Evolutionary conservation across 768 basidiomycete genomes (phyloP), one percentile per base, ranked within the genome.

Genomic region (Grammothele lineata): DNA sequence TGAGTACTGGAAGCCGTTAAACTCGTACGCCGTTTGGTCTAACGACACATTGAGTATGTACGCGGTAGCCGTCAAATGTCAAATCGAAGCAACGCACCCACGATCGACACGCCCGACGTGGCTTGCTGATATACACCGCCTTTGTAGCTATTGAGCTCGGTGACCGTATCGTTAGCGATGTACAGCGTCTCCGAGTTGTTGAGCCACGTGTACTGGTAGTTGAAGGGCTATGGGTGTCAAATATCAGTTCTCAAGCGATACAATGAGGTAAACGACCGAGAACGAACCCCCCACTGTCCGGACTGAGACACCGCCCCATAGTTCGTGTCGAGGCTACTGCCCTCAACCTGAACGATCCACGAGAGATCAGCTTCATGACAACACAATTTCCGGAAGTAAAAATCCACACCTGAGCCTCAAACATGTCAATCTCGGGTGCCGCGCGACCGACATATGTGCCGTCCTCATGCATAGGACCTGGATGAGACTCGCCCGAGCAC

Each of bases 351-450:
- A 79, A 77, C 0, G 67, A 53, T 59, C 89, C 92, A 1, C 90
- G 33, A 34, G 33, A n/a, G n/a, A n/a, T n/a, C n/a, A n/a, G n/a
- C n/a, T n/a, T n/a, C n/a, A n/a, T n/a, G n/a, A n/a, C n/a, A n/a
- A n/a, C n/a, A n/a, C n/a, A n/a, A n/a, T n/a, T n/a, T n/a, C n/a
- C n/a, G n/a, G n/a, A n/a, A n/a, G n/a, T n/a, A n/a, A n/a, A n/a
- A n/a, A n/a, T n/a, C n/a, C n/a, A 36, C 17, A 36, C 35, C 35
- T 36, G 35, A 92, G 3, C 85, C 70, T 93, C 92, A 60, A 93
- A 82, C 24, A 92, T 71, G 70, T 94, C 92, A 35, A 94, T 92
- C 66, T 94, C 92, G 2, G 92, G 92, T 5, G 92, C 87, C 21
- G 83, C 62, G 38, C 92, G 78, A 9, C 91, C 92, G 18, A 85